These are phyloP conservation scores for Phytopythium aichiense DNA, from an alignment of 352 stramenopile genomes.

Conservation along the genomic window DNA sequence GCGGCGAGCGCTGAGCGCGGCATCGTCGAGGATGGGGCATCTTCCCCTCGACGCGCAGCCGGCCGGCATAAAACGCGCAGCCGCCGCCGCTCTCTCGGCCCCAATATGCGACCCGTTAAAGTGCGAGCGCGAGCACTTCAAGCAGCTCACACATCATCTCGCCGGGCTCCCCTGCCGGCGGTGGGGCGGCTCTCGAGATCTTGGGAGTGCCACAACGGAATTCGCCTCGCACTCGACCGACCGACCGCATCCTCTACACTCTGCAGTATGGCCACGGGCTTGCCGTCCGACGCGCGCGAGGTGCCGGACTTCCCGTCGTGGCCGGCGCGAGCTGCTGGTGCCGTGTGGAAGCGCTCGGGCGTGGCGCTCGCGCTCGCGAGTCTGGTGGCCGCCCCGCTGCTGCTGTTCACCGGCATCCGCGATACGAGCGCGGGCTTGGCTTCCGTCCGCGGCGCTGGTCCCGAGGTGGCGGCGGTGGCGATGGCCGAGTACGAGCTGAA, in stretches of 20 bases:
- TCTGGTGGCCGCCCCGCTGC: constrained; percentile 13
- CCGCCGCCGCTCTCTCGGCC: neutral
- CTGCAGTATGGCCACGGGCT: neutral
- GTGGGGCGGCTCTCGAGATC: neutral
- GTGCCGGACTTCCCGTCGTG: constrained; percentile 4
- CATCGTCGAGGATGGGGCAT: neutral
- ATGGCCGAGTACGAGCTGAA: constrained; percentile 12
- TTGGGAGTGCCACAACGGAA: neutral
- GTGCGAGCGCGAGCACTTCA: neutral
- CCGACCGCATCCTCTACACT: neutral
- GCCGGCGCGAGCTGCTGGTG: neutral
- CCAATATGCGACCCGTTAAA: neutral
- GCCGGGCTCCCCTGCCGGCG: neutral
- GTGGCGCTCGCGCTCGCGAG: constrained; percentile 15
- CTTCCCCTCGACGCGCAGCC: neutral
- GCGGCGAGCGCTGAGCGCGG: too few species aligned
- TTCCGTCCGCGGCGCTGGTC: neutral
- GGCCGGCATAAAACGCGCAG: constrained; percentile 1
- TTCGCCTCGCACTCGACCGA: neutral
- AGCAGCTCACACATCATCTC: neutral
- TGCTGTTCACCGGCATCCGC: constrained; percentile 17
- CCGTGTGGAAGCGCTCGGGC: constrained; percentile 1
- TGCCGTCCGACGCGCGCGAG: constrained; percentile 4
- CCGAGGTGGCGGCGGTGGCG: neutral
- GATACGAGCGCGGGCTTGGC: neutral